Evolutionary conservation across 306 rosid species (phyloP).

Genomic region (Glycine tomentella): DNA sequence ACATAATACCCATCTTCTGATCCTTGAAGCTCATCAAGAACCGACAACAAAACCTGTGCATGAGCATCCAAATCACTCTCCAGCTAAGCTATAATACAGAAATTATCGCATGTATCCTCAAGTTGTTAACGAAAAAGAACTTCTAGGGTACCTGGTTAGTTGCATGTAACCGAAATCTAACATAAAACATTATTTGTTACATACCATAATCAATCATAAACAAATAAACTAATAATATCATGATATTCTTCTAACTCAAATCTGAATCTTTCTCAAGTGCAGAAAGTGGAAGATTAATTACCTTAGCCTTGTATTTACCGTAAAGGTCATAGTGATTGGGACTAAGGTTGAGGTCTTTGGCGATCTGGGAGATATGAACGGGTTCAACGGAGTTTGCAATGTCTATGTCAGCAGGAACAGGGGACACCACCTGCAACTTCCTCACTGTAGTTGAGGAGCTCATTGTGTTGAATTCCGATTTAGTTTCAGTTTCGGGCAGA

Average conservation of each 20-base stretch:
- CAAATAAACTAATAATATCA: neutral
- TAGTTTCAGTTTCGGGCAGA: too few relatives aligned
- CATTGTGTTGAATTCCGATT: conserved; percentile 49
- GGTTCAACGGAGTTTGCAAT: conserved; percentile 90
- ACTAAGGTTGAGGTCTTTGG: conserved; percentile 70
- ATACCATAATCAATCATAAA: neutral
- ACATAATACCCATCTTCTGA: conserved; percentile 84
- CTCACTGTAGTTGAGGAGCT: conserved; percentile 67
- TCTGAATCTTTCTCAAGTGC: neutral
- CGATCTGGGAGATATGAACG: conserved; percentile 81
- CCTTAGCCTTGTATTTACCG: conserved; percentile 96
- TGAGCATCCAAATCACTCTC: conserved; percentile 45
- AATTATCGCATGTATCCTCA: neutral
- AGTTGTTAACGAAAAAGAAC: neutral
- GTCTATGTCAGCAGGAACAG: conserved; percentile 94
- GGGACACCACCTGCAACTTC: conserved; percentile 80
- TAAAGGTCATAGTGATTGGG: conserved; percentile 88
- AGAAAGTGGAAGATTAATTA: conserved; percentile 2
- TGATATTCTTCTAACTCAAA: neutral
- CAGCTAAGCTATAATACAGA: neutral
- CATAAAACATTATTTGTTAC: neutral
- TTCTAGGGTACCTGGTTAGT: neutral
- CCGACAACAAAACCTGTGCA: conserved; percentile 84
- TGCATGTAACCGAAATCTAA: conserved; percentile 9
- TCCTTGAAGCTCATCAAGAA: conserved; percentile 73